Evolutionary conservation across 805 yeast species (phyloP).

Genomic region (Lachancea quebecensis): DNA sequence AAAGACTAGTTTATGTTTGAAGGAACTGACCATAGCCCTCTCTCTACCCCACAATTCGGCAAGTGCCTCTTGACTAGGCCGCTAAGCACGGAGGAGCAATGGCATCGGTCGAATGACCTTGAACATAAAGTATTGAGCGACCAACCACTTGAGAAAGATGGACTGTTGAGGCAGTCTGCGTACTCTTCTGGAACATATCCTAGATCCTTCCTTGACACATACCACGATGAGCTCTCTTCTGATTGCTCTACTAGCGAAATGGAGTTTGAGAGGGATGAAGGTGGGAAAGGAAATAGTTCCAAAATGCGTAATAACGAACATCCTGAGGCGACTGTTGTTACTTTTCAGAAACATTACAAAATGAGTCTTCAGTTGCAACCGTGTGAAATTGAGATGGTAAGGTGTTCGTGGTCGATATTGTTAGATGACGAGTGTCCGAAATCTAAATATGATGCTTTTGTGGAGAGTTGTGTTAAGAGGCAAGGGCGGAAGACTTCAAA

Average conservation of each 20-base stretch:
- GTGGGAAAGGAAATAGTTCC: background rate
- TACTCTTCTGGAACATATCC: background rate
- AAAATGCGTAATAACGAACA: too few relatives aligned
- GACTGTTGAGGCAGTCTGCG: conserved; percentile 2
- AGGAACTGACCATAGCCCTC: too few relatives aligned
- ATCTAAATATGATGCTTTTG: background rate
- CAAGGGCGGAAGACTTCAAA: background rate
- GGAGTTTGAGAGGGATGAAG: background rate
- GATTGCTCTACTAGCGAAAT: background rate
- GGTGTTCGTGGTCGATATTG: conserved; percentile 2
- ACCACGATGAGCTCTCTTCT: background rate
- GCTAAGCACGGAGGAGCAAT: too few relatives aligned
- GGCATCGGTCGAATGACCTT: too few relatives aligned
- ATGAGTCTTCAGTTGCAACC: conserved; percentile 1
- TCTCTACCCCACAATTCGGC: too few relatives aligned
- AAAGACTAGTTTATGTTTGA: too few relatives aligned
- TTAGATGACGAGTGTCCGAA: conserved; percentile 2
- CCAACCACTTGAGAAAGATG: conserved; percentile 20
- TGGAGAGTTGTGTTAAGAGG: background rate
- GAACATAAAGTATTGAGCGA: conserved; percentile 7
- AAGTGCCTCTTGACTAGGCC: too few relatives aligned
- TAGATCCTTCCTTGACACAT: background rate
- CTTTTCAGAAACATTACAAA: conserved; percentile 2
- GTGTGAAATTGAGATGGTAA: background rate
- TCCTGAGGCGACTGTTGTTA: background rate